Base-by-base conservation (phyloP, 1,139 yeast genomes). In the Kodamaea fungicola region DNA sequence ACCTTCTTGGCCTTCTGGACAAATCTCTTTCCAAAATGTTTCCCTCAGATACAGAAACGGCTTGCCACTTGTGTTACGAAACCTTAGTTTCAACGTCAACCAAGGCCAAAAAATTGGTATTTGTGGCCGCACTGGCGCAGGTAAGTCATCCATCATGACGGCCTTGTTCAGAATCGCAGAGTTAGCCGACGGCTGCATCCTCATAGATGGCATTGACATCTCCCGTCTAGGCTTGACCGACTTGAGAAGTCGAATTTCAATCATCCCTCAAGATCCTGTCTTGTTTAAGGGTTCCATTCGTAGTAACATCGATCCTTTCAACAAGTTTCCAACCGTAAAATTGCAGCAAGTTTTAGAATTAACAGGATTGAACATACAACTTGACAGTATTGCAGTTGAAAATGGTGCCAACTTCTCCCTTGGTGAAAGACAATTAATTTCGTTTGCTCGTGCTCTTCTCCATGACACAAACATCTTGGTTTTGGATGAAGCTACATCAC, bases 41-140 rank as follows among this genome's bases (percentile, higher is more conserved):
- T 60, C 71, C 13, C 64, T 89, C 71, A 71, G 82, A 8, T 89
- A 89, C 58, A 77, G 95, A 53, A 82, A 80, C 1, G 85, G 79
- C 2, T 67, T 87, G 38, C 96, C 96, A 1, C 63, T 74, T 25
- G 95, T 85, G 4, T 64, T 89, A 53, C 80, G 80, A 43, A 60
- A 76, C 40, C 57, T 88, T 34, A 54, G 57, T 28, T 54, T 78
- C 30, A 49, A 54, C 3, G 62, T 83, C 22, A 57, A 64, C 9
- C 72, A 79, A 1, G 73, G 77, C n/a, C 80, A 80, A 54, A 82
- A 80, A 52, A 69, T 83, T 42, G 90, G 90, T 32, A 79, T 83
- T 42, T 80, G 87, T 61, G 92, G 92, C 16, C 74, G 90, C 50
- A 83, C 90, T 1, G 92, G 92, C 41, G 89, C 90, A 7, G 90